Evolutionary conservation across 768 basidiomycete genomes (phyloP), one percentile per base, ranked within the genome.

Genomic region (Pholiota conissans): DNA sequence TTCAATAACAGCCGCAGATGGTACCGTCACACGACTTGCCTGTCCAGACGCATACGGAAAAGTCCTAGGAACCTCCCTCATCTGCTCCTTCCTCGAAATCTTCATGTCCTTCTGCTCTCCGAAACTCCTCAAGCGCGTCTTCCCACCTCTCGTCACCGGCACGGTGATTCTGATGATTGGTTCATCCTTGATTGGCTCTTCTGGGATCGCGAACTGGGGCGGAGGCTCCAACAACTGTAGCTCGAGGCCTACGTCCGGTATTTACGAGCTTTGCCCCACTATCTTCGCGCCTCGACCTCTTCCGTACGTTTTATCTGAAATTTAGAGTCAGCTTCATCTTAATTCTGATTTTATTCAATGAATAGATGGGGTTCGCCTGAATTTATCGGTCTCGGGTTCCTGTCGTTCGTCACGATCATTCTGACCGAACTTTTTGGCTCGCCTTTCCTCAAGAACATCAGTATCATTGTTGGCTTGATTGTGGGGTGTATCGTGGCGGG

Each of bases 381-480:
- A 66, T 91, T 91, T 73, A 88, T 93, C 47, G 92, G 93, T 3
- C 82, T 95, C 24, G 93, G 93, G 0, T 94, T 95, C 79, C 77
- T 94, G 27, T 87, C 87, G 0, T 94, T 93, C 71, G 65, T 85
- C 48, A 78, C 82, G 9, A 93, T 93, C 63, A 81, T 93, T 63
- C 67, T 93, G 26, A 87, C 87, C 0, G 91, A 95, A 68, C 71
- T 93, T 18, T 91, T 93, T 61, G 93, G 92, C 6, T 87, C 86
- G 3, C 93, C 91, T 0, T 94, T 95, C 76, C 71, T 95, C 66
- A 89, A 89, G 73, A 93, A 92, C 63, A 80, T 84, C 54, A 86
- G 85, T 27, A 85, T 91, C 62, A 89, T 93, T 52, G 80, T 91
- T 20, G 89, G 90, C 0, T 75, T 93, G 16, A 77, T 79, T 7